These are phyloP conservation scores for Salix arbutifolia DNA, from an alignment of 345 rosid genomes.

Conservation along the genomic window DNA sequence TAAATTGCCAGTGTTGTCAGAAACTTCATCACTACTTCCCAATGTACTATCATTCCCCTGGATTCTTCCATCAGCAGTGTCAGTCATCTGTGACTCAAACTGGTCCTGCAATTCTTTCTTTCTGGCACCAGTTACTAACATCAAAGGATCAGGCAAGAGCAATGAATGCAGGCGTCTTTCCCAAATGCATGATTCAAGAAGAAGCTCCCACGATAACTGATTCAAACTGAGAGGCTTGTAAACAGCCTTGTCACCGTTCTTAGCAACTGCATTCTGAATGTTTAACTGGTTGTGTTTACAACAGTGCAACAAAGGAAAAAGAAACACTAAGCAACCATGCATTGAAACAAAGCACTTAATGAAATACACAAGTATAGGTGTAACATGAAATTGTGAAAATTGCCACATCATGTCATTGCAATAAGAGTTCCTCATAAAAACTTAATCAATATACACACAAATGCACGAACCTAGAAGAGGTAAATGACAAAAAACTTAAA, in stretches of 20 bases:
- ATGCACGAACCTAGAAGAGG: not conserved
- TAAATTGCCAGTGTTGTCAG: slow-evolving; percentile 22
- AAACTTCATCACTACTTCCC: slow-evolving; percentile 22
- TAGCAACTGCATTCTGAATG: slow-evolving; percentile 35
- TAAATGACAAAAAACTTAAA: not conserved
- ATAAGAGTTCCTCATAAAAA: not conserved
- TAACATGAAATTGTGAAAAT: not conserved
- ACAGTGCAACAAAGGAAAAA: not conserved
- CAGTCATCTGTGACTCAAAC: slow-evolving; percentile 20
- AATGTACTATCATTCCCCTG: slow-evolving; percentile 11
- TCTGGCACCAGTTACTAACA: slow-evolving; percentile 28
- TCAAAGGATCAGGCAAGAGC: slow-evolving; percentile 42
- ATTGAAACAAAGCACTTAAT: not conserved
- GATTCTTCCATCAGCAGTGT: slow-evolving; percentile 14
- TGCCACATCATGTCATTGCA: not conserved
- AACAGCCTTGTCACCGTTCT: slow-evolving; percentile 40
- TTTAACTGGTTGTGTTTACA: slow-evolving; percentile 37
- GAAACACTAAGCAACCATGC: not conserved
- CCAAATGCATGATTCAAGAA: slow-evolving; percentile 76
- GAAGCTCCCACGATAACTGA: slow-evolving; percentile 68
- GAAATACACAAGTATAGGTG: not conserved
- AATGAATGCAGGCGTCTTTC: slow-evolving; percentile 66
- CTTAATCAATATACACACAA: not conserved
- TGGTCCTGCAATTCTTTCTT: slow-evolving; percentile 30
- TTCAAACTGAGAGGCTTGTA: slow-evolving; percentile 59